Conservation (phyloP, 2,329 filamentous ascomycete genomes). For the Alternaria sp. region DNA sequence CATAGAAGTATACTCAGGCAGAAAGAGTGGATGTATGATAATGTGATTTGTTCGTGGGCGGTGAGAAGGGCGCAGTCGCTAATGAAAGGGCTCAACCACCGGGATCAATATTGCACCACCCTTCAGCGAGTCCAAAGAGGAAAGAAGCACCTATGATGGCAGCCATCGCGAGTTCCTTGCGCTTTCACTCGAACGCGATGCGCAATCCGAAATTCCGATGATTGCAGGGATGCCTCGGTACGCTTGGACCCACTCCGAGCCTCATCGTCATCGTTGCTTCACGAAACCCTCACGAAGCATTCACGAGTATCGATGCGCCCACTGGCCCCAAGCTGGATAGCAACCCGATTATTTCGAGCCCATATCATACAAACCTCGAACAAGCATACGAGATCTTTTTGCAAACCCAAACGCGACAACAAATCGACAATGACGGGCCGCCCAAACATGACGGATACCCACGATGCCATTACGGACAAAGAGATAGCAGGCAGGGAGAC, state of each 20-base stretch:
- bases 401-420: not conserved
- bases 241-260: slow-evolving; percentile 17
- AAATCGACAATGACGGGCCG: not conserved
- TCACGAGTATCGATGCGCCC: not conserved
- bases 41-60: slow-evolving; percentile 13
- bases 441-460: slow-evolving; percentile 1
- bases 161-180: slow-evolving; percentile 10
- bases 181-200: not conserved
- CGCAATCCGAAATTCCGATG: slow-evolving; percentile 21
- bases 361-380: not conserved
- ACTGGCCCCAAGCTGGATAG: not conserved
- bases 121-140: too few species aligned
- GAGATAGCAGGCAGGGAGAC: slow-evolving; percentile 26
- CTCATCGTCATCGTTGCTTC: slow-evolving; percentile 7
- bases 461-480: slow-evolving; percentile 29
- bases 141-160: not conserved
- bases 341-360: not conserved
- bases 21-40: not conserved
- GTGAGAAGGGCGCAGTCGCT: slow-evolving; percentile 22
- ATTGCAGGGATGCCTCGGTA: slow-evolving; percentile 18
- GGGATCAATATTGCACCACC: not conserved
- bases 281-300: not conserved
- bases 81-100: slow-evolving; percentile 24
- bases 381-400: not conserved
- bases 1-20: slow-evolving; percentile 11